Evolutionary conservation across 805 yeast genomes (phyloP), one percentile per base, ranked within the genome.

Genomic region (Candida odintsovae): DNA sequence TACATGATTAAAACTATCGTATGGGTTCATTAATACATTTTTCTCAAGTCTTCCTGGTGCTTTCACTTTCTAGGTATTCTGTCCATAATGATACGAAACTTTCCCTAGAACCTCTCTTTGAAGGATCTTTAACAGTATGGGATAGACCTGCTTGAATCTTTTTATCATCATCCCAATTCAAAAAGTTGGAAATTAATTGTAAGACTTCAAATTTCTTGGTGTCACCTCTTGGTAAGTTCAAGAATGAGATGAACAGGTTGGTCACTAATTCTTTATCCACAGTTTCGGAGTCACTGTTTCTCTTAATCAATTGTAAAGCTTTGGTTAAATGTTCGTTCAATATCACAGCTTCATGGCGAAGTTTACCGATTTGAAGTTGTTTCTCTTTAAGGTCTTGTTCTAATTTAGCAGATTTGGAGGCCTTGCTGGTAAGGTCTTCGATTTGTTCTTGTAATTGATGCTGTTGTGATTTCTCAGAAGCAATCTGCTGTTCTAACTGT

Each of bases 261-360:
- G 97, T 84, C 6, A 94, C 80, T 50, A 94, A 76, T 63, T 90
- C 96, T 60, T 85, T 83, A 63, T 92, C 98, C 2, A 92, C 89
- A 9, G 83, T 76, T 42, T 83, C 86, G 8, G 89, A 79, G 35
- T 81, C 80, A 37, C 86, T 79, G 44, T 83, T 86, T 59, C 83
- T 83, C 57, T 90, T 88, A 49, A 94, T 76, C 75, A 92, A 72
- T 22, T 88, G 80, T 50, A 92, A 68, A 1, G 98, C 95, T 59
- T 94, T 92, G n/a, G 96, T 90, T 45, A 94, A 69, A 67, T 94
- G 98, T 61, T 94, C 99, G 63, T 94, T 94, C 48, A 92, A 69
- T 22, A 88, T 87, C 10, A 94, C 92, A 2, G 95, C 92, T 64
- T 94, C 99, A 63, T 92, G 98, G 44, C 97, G 78, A 42, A 94